These are phyloP conservation scores for Penicillium occitanis DNA, from an alignment of 2,329 filamentous ascomycete species.

Conservation along the genomic window DNA sequence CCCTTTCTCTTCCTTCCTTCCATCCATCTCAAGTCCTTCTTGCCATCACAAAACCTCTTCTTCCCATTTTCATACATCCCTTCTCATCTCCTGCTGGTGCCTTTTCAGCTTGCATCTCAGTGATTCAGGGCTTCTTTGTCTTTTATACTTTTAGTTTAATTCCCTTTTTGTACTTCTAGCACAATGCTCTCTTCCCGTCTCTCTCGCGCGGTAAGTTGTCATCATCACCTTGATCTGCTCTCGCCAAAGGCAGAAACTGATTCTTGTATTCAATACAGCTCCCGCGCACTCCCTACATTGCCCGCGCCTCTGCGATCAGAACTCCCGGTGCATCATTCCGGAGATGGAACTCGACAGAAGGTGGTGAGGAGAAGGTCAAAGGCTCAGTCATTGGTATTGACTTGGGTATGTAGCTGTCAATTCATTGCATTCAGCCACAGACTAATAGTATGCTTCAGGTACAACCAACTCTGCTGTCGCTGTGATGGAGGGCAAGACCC, in stretches of 20 bases:
- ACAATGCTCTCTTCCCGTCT: slow-evolving; percentile 73
- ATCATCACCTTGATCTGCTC: slow-evolving; percentile 14
- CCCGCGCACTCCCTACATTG: slow-evolving; percentile 71
- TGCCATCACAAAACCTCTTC: slow-evolving; percentile 29
- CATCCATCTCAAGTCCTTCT: slow-evolving; percentile 33
- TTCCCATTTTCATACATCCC: slow-evolving; percentile 25
- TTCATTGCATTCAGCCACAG: not conserved
- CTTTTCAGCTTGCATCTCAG: slow-evolving; percentile 17
- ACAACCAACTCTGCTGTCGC: slow-evolving; percentile 98
- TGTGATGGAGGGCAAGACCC: slow-evolving; percentile 93
- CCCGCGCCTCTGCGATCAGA: slow-evolving; percentile 67
- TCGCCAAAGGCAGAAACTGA: slow-evolving; percentile 17
- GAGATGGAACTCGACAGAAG: slow-evolving; percentile 52
- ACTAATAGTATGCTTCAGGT: slow-evolving; percentile 44
- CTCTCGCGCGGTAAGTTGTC: slow-evolving; percentile 68
- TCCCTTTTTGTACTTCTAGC: slow-evolving; percentile 36
- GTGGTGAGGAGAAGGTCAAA: slow-evolving; percentile 74
- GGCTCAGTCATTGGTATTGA: slow-evolving; percentile 98
- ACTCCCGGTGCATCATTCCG: slow-evolving; percentile 72
- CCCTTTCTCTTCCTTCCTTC: slow-evolving; percentile 29
- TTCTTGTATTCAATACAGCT: slow-evolving; percentile 53
- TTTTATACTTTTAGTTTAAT: slow-evolving; percentile 24
- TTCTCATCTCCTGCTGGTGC: slow-evolving; percentile 15
- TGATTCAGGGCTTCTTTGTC: slow-evolving; percentile 16
- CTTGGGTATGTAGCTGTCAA: slow-evolving; percentile 65